Conservation (phyloP, 1,284 basidiomycete genomes). For the Gomphus bonarii region DNA sequence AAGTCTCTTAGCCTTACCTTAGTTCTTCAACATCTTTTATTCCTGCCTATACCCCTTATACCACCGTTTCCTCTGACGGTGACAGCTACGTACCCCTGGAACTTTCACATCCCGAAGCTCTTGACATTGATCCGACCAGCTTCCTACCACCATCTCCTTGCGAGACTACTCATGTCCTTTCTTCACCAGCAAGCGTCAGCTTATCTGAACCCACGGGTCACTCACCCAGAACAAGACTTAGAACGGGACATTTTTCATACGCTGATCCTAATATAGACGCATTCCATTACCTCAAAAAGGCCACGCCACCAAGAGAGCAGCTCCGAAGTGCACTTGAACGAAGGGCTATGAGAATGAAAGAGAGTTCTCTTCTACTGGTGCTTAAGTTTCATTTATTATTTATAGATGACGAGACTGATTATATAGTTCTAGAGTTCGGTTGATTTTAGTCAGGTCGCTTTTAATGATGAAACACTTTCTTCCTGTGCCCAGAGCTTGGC, state of each 20-base stretch:
- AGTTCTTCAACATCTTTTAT: neutral
- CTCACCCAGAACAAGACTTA: neutral
- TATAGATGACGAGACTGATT: neutral
- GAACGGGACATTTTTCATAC: neutral
- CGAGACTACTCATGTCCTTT: neutral
- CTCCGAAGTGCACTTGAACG: slow-evolving; percentile 4
- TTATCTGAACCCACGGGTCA: slow-evolving; percentile 4
- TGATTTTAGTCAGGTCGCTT: neutral
- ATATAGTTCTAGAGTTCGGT: neutral
- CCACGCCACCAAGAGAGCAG: neutral
- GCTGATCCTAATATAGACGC: neutral
- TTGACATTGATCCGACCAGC: slow-evolving; percentile 3
- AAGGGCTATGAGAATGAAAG: slow-evolving; percentile 1
- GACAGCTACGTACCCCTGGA: neutral
- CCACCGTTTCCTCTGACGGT: slow-evolving; percentile 6
- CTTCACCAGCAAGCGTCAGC: slow-evolving; percentile 2
- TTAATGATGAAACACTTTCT: neutral
- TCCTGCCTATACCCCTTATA: slow-evolving; percentile 5
- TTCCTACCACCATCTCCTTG: slow-evolving; percentile 4
- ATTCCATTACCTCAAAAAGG: neutral
- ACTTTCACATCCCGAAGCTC: neutral
- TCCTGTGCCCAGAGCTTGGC: neutral
- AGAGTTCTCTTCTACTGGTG: slow-evolving; percentile 1
- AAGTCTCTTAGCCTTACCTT: neutral
- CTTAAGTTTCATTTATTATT: neutral